A percentile compares a stretch with the other conserved stretches of the same genome.
phyloP scores from a whole-genome alignment of 805 yeast species.

The Ogataea pilisensis region DNA sequence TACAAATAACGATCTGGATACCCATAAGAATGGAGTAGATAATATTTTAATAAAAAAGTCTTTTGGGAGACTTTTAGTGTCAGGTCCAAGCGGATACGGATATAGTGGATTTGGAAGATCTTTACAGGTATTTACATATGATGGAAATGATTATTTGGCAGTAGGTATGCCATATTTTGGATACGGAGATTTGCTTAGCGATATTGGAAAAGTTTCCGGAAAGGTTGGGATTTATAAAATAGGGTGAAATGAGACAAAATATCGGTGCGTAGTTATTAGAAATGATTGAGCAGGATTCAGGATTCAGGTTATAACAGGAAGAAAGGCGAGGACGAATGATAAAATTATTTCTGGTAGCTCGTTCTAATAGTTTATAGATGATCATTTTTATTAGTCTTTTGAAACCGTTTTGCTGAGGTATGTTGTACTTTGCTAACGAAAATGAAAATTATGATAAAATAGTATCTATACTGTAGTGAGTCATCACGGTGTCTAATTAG shows the following conservation, averaged over 20 bases:
- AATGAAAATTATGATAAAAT: no score
- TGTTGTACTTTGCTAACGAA: no score
- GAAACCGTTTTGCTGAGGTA: no score
- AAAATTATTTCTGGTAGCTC: no score
- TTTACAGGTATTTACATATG: slow-evolving; percentile 26
- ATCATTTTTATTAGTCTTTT: no score
- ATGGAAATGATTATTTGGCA: slow-evolving; percentile 21
- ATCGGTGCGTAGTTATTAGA: neutral
- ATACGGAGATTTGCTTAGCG: slow-evolving; percentile 20
- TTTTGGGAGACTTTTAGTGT: slow-evolving; percentile 18
- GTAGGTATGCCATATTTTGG: slow-evolving; percentile 35
- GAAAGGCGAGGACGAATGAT: no score
- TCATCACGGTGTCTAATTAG: no score
- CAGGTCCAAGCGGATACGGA: slow-evolving; percentile 26
- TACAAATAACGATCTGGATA: neutral
- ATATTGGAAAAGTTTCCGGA: slow-evolving; percentile 29
- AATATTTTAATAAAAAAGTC: no score
- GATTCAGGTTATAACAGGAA: no score
- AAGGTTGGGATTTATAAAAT: slow-evolving; percentile 23
- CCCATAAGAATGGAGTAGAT: no score
- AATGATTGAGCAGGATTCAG: neutral
- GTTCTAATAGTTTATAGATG: no score
- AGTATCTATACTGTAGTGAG: no score
- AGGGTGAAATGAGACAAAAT: neutral
- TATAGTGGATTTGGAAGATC: slow-evolving; percentile 43